Base-by-base conservation (phyloP, 108 stramenopile genomes). In the Schizochytrium sp. region DNA sequence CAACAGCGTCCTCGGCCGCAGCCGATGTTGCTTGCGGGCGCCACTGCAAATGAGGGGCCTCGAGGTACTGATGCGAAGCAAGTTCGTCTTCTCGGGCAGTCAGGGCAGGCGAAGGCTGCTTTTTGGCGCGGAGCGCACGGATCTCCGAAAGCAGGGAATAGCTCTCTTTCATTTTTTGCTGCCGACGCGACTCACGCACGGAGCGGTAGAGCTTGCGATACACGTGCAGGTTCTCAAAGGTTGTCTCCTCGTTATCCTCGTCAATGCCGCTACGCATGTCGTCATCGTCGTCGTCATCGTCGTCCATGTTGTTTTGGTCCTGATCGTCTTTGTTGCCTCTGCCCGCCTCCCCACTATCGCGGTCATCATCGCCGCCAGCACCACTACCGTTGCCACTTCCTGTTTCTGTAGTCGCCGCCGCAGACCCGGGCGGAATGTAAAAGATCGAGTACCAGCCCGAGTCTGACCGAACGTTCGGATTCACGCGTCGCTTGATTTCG, bases 401-500 rank as follows among this genome's bases (percentile, higher is more conserved):
- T 8, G 12, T 53, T 34, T 69, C 63, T 8, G 63, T 41, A 1
- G 2, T 23, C 10, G 34, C 63, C 10, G 63, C 25, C 63, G 34
- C 63, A 0, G 63, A 41, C 2, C 63, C 63, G 25, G 76, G 76
- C 2, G 76, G 76, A 34, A 83, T 83, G 28, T 83, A 83, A 25
- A 53, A 53, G 48, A 83, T 53, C 2, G 76, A 53, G 76, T 83
- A 83, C 76, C 76, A 83, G 12, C 76, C 76, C 45, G 76, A 83
- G 76, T 83, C 76, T 21, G 76, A 53, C n/a, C 76, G 76, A 43
- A 83, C 76, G 51, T 83, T 83, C 45, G 76, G 76, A 34, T 83
- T 83, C 51, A 83, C 51, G 6, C 48, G n/a, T 3, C 76, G 76
- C 51, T 83, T 83, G 3, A 83, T 83, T 23, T 47, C 76, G 45